Base-by-base conservation (phyloP, 805 yeast species). In the Kregervanrija fluxuum region DNA sequence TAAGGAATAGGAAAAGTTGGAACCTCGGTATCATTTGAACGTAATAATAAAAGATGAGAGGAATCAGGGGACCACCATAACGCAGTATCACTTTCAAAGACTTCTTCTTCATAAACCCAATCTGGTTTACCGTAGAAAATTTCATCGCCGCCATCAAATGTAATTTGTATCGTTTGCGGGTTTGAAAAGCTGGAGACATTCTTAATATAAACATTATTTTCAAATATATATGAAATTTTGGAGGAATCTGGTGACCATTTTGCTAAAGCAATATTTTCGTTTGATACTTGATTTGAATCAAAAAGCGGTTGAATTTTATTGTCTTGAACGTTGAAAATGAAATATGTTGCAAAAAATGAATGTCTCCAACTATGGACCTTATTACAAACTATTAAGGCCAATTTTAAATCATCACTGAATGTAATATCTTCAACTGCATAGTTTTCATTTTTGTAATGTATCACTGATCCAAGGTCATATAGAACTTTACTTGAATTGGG, bases 71-170 rank as follows among this genome's bases (percentile, higher is more conserved):
- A 82, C 96, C 96, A 89, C 95, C 95, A 88, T 40, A 87, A 52
- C 0, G 90, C 86, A 16, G 72, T 64, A 53, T 82, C 88, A 17
- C 77, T 73, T 33, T 77, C 79, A 43, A 85, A 73, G 1, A 88
- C 93, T 62, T 88, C 96, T 53, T 88, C 96, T 57, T 89, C 96
- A 54, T 88, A 88, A 8, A 87, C 95, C 96, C 96, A 88, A 58
- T 88, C 96, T 0, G 96, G 95, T 48, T 82, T 81, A 2, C 96
- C 96, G 58, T 89, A 84, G 64, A 88, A 87, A 8, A 86, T 69
- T 50, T 77, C 72, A 1, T 69, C 72, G 32, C 80, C 79, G 12
- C 95, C 95, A 55, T 85, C 93, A 35, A 48, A 48, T 0, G 96
- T 85, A 11, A 85, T 64, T 50, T 79, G 81, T 5, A 55, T 65